A percentile compares a stretch with the other conserved stretches of the same genome.
Conservation (phyloP, 2,329 filamentous ascomycete genomes). For the Aspergillus fischeri region DNA sequence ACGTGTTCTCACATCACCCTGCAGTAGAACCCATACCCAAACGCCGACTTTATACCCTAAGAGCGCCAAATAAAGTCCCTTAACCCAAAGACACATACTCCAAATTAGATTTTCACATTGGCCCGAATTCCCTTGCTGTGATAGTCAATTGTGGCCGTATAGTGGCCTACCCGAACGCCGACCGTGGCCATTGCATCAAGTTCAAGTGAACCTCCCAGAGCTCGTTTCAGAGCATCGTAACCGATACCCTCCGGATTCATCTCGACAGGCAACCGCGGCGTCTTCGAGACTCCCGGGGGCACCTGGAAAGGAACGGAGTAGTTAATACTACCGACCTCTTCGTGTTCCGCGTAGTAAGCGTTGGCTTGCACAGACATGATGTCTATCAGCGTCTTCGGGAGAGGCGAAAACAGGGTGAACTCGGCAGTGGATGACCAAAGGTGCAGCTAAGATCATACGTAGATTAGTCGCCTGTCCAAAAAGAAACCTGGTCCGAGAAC, state of each 20-base stretch:
- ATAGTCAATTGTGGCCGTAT: constrained; percentile 69
- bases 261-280: constrained; percentile 74
- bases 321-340: constrained; percentile 71
- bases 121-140: constrained; percentile 67
- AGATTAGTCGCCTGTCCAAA: constrained; percentile 11
- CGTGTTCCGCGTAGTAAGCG: constrained; percentile 76
- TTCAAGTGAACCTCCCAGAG: constrained; percentile 74
- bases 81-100: constrained; percentile 4
- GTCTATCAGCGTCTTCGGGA: constrained; percentile 67
- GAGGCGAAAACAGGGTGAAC: constrained; percentile 77
- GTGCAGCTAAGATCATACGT: constrained; percentile 54
- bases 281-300: constrained; percentile 67
- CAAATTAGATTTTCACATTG: constrained; percentile 44
- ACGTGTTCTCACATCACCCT: background rate
- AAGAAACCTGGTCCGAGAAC: background rate
- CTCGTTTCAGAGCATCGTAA: constrained; percentile 74
- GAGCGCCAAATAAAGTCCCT: background rate
- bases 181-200: constrained; percentile 75
- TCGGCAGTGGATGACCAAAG: constrained; percentile 79
- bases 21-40: background rate
- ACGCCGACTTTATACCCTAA: background rate
- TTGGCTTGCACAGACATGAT: constrained; percentile 79
- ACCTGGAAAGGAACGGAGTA: constrained; percentile 72
- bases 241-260: constrained; percentile 75
- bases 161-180: constrained; percentile 68